Percentiles rank a stretch among this genome's conserved stretches.
phyloP scores from a whole-genome alignment of 371 early-diverging fungal species.

The Lichtheimia ornata region DNA sequence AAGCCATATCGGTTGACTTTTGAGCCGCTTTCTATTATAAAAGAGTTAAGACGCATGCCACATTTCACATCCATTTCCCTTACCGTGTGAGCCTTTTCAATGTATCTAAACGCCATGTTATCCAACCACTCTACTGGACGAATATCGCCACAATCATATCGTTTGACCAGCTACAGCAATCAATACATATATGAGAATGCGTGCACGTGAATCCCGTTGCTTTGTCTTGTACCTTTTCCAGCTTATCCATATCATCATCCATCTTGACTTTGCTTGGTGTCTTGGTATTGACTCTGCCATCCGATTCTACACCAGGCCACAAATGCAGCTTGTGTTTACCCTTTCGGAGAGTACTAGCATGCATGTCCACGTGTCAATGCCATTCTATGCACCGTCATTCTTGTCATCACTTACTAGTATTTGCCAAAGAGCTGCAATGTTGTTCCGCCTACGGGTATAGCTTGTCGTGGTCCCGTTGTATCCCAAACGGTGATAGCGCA shows the following conservation, averaged over 20 bases:
- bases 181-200: too few relatives aligned
- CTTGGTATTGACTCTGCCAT: slow-evolving; percentile 52
- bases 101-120: slow-evolving; percentile 79
- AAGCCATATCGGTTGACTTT: slow-evolving; percentile 59
- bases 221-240: slow-evolving; percentile 69
- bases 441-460: slow-evolving; percentile 74
- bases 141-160: slow-evolving; percentile 86
- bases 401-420: slow-evolving; percentile 56
- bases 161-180: slow-evolving; percentile 65
- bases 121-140: slow-evolving; percentile 90
- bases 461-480: slow-evolving; percentile 72
- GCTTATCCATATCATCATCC: slow-evolving; percentile 77
- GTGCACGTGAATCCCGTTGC: too few relatives aligned
- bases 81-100: slow-evolving; percentile 78
- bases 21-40: slow-evolving; percentile 50
- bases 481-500: slow-evolving; percentile 84
- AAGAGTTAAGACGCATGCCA: not conserved
- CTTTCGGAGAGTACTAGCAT: slow-evolving; percentile 70
- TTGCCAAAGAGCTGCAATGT: slow-evolving; percentile 79
- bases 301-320: slow-evolving; percentile 70
- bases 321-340: slow-evolving; percentile 81
- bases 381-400: too few relatives aligned
- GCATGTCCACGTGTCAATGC: not conserved
- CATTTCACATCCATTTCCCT: not conserved
- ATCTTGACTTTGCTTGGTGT: slow-evolving; percentile 65